A percentile compares a stretch with the other conserved stretches of the same genome.
These are phyloP conservation scores for Calonectria leucothoes DNA, from an alignment of 2,329 filamentous ascomycete genomes.

Conservation along the genomic window DNA sequence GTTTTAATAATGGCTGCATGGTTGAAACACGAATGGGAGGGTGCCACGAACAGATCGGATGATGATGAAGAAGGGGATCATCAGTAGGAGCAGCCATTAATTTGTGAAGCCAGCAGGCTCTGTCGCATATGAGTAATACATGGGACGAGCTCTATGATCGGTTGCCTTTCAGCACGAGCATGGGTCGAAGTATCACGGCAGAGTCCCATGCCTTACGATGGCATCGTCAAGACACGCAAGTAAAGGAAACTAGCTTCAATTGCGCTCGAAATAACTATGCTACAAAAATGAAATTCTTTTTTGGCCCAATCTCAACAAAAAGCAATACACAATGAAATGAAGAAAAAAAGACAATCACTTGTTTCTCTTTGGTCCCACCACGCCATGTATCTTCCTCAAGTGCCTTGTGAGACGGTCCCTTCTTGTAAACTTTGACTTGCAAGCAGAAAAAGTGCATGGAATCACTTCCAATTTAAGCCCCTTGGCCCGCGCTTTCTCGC, in stretches of 20 bases:
- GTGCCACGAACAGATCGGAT: neutral
- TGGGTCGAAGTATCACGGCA: neutral
- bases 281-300: neutral
- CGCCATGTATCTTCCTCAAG: neutral
- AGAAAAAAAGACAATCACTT: neutral
- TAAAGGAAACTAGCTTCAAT: neutral
- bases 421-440: neutral
- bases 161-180: neutral
- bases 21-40: neutral
- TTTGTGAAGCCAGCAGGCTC: neutral
- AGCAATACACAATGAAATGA: neutral
- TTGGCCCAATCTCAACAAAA: neutral
- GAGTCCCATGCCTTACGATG: neutral
- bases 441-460: neutral
- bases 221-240: neutral
- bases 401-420: neutral
- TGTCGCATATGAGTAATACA: neutral
- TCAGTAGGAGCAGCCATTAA: too few species aligned
- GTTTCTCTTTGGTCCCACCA: neutral
- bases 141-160: neutral
- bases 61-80: neutral
- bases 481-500: neutral
- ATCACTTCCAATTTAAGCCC: neutral
- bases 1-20: too few species aligned
- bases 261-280: neutral